These are phyloP conservation scores for Lizonia empirigonia DNA, from an alignment of 2,329 filamentous ascomycete genomes.

Conservation along the genomic window DNA sequence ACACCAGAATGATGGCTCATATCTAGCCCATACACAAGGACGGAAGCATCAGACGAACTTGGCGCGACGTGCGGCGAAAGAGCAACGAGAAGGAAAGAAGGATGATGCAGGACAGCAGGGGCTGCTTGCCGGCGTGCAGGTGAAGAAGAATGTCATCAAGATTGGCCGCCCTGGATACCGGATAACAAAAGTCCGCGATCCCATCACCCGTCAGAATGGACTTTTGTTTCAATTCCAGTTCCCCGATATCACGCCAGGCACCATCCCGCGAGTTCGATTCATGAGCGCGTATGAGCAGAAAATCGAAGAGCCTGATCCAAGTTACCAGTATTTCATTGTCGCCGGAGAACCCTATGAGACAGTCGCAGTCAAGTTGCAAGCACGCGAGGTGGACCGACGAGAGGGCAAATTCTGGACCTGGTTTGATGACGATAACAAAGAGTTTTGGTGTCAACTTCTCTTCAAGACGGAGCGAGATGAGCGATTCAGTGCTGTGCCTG, in stretches of 20 bases:
- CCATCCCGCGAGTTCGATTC: slow-evolving; percentile 84
- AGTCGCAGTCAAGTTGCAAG: slow-evolving; percentile 93
- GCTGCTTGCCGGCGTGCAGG: slow-evolving; percentile 69
- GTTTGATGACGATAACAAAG: slow-evolving; percentile 94
- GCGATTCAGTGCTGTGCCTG: slow-evolving; percentile 73
- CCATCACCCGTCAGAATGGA: slow-evolving; percentile 84
- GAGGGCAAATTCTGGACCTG: slow-evolving; percentile 90
- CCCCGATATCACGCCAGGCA: slow-evolving; percentile 80
- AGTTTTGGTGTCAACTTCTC: slow-evolving; percentile 97
- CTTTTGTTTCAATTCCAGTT: slow-evolving; percentile 96
- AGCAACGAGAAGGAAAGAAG: slow-evolving; percentile 85
- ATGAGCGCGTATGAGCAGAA: slow-evolving; percentile 98
- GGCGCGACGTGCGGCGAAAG: slow-evolving; percentile 90
- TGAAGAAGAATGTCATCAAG: slow-evolving; percentile 86
- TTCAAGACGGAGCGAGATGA: slow-evolving; percentile 99
- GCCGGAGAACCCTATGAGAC: slow-evolving; percentile 98
- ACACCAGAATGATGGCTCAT: slow-evolving; percentile 98
- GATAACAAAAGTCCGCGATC: slow-evolving; percentile 94
- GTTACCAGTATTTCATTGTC: slow-evolving; percentile 91
- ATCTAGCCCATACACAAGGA: slow-evolving; percentile 97
- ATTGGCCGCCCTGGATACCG: slow-evolving; percentile 97
- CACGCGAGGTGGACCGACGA: slow-evolving; percentile 86
- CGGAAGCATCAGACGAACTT: slow-evolving; percentile 99
- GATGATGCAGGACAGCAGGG: slow-evolving; percentile 72
- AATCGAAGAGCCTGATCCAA: slow-evolving; percentile 88